Conservation (phyloP, 179 eudicot genomes). For the Silene vulgaris region DNA sequence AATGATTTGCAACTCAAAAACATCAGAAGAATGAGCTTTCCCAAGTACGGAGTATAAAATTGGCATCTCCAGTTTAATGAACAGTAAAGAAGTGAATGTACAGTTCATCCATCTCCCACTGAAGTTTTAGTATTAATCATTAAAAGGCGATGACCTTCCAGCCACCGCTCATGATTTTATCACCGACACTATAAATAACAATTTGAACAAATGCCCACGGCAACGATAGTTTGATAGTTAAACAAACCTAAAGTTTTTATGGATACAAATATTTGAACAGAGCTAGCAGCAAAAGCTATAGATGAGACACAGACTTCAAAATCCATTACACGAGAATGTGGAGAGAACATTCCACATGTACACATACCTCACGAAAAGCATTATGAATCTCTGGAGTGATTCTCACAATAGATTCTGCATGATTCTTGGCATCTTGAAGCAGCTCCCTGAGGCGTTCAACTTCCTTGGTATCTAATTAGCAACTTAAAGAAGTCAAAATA, state of each 20-base stretch:
- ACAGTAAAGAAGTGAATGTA: not conserved
- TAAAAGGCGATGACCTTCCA: not conserved
- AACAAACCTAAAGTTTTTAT: not conserved
- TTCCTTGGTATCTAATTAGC: conserved; percentile 49
- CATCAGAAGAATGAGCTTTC: not conserved
- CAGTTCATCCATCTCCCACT: not conserved
- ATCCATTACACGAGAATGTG: no score
- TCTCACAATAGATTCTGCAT: conserved; percentile 69
- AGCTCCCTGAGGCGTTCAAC: conserved; percentile 40
- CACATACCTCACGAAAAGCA: conserved; percentile 68
- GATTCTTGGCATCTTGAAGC: conserved; percentile 52
- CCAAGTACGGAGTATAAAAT: not conserved
- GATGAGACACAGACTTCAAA: not conserved
- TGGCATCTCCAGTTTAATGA: not conserved
- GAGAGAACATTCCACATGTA: not conserved
- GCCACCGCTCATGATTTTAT: not conserved
- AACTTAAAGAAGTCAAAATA: conserved; percentile 16
- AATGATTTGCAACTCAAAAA: not conserved
- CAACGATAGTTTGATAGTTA: not conserved
- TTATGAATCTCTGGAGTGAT: conserved; percentile 57
- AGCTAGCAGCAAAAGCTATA: conserved; percentile 6
- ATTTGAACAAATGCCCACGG: not conserved
- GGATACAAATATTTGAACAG: not conserved
- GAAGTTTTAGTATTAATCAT: not conserved
- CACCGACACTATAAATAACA: not conserved